Evolutionary conservation across 495 filamentous ascomycete species (phyloP), one percentile per base, ranked within the genome.

Genomic region (Tirmania nivea): DNA sequence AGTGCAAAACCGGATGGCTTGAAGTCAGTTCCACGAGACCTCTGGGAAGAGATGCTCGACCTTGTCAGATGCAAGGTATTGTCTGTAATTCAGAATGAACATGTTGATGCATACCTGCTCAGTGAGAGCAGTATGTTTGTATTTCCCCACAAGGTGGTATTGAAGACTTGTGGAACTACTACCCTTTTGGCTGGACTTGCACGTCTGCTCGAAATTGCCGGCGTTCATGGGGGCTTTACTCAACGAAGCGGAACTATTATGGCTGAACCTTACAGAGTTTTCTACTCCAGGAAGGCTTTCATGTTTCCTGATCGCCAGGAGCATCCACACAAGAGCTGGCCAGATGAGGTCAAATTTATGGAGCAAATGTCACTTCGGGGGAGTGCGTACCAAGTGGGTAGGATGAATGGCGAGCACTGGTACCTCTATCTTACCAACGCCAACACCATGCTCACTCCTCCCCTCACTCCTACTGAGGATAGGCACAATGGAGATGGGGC

Each of bases 91-190:
- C 79, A 87, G 60, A 93, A 88, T n/a, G 86, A 94, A 57, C 78
- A 92, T 68, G 80, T 95, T 54, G 92, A 99, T 66, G 92, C 92
- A 58, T 99, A 99, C 62, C 77, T 99, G 35, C 77, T 99, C 52
- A 96, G 90, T 51, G 92, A 99, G 69, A 96, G 92, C 17, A 96
- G 90, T 79, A 84, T 99, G 89, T 99, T 99, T 67, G 87, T 99
- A 59, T 99, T 93, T 67, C 87, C 87, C 20, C 90, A 99, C 77
- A 99, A 99, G 71, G 72, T 99, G 50, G 93, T 99, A 59, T 73
- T 99, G 48, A 99, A 99, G 78, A 99, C 92, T 10, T 99, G 92
- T 63, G 92, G 92, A 52, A 99, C 92, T 8, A 99, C 92, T 4
- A 99, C 92, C 0, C 70, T 99, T 56, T 75, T 99, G 12, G 79